phyloP scores from a whole-genome alignment of 495 filamentous ascomycete species.

The Aspergillus nanangensis region DNA sequence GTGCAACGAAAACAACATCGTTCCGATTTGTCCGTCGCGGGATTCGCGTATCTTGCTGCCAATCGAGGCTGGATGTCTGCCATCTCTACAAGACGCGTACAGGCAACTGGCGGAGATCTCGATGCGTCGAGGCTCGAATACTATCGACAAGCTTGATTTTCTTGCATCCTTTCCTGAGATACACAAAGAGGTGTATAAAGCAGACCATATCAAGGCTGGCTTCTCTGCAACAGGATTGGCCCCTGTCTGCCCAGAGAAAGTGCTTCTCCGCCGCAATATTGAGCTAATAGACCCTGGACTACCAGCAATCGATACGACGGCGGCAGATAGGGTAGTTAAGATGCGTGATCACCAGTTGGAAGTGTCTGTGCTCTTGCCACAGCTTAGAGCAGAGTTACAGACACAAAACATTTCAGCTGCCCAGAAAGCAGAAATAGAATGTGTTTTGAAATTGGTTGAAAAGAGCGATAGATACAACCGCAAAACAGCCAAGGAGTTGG shows the following conservation, averaged over 20 bases:
- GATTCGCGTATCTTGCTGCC: background rate
- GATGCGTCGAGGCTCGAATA: background rate
- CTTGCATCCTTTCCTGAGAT: background rate
- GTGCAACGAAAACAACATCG: background rate
- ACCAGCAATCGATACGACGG: background rate
- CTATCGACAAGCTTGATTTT: constrained; percentile 2
- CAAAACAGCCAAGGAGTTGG: background rate
- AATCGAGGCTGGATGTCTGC: background rate
- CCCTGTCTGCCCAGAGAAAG: constrained; percentile 1
- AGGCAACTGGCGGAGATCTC: background rate
- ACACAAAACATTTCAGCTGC: background rate
- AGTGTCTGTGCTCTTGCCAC: background rate
- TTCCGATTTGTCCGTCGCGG: background rate
- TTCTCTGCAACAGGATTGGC: background rate
- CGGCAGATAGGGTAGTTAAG: background rate
- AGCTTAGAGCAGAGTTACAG: background rate
- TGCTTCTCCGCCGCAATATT: background rate
- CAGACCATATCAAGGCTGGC: constrained; percentile 1
- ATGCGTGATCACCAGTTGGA: background rate
- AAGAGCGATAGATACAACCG: background rate
- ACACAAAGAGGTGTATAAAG: background rate
- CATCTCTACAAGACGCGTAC: background rate
- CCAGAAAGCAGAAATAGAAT: background rate
- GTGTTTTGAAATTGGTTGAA: background rate
- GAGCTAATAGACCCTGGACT: background rate